Evolutionary conservation across 2,329 filamentous ascomycete genomes (phyloP), one percentile per base, ranked within the genome.

Genomic region (Colletotrichum tropicicola): DNA sequence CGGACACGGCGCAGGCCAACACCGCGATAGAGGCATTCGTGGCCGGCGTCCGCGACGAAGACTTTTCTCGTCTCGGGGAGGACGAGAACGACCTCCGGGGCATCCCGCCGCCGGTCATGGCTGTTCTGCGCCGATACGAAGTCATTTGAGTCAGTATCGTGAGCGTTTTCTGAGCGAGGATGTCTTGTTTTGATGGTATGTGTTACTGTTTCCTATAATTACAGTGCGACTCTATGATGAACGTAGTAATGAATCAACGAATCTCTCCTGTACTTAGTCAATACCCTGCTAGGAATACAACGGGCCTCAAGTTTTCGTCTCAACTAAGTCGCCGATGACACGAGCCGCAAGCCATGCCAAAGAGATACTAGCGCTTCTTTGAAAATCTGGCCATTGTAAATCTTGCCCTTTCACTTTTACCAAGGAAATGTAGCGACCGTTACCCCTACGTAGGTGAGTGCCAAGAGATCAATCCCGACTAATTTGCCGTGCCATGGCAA

Each of bases 41-140:
- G 0, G n/a, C n/a, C 2, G 41, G 27, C 2, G 19, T 17, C 2
- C 19, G 39, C 1, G 56, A 65, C 1, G 37, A 28, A 8, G 54
- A 57, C 0, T n/a, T 65, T 7, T 30, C 27, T 10, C 23, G 48
- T 9, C 41, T 65, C 10, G 61, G 48, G 0, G 30, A 28, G 2
- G 35, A 65, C 27, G 61, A 65, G 43, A 65, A 65, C 13, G 61
- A 65, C 3, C 30, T 61, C 1, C 56, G 61, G 10, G 61, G 61
- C 5, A 55, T 65, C 5, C 35, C 61, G 48, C 61, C 57, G 4
- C 6, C 49, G 6, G 56, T 65, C 7, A 23, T 65, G 19, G 61
- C 56, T 13, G 61, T 65, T 9, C 9, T 65, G 13, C 56, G 61
- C 7, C 35, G 48, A 10, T 65, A 54, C 15, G 56, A 44, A 4